These are phyloP conservation scores for Suhomyces sp. DNA, from an alignment of 805 yeast species.

Conservation along the genomic window DNA sequence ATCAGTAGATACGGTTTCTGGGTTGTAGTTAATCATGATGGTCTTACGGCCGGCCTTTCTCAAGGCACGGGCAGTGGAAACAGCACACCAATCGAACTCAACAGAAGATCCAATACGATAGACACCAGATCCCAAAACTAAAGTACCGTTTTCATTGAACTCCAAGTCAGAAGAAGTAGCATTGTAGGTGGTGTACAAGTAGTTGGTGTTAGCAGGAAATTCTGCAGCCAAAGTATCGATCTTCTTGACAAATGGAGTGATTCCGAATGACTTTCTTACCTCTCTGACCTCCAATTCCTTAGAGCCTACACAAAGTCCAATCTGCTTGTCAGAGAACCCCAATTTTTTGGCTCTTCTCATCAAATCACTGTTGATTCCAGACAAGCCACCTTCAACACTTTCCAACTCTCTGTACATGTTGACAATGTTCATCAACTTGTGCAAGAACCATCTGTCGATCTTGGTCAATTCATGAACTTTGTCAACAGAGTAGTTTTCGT, in stretches of 20 bases:
- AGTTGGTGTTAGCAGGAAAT: slow-evolving; percentile 96
- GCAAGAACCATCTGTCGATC: slow-evolving; percentile 93
- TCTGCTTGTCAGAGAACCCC: slow-evolving; percentile 95
- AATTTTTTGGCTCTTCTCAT: slow-evolving; percentile 81
- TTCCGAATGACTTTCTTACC: slow-evolving; percentile 73
- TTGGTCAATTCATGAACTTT: slow-evolving; percentile 86
- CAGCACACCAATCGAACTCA: slow-evolving; percentile 99
- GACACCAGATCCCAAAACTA: slow-evolving; percentile 98
- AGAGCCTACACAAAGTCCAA: slow-evolving; percentile 70
- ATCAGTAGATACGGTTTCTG: slow-evolving; percentile 97
- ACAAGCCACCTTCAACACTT: slow-evolving; percentile 47
- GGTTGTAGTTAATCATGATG: slow-evolving; percentile 95
- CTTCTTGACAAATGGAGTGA: slow-evolving; percentile 91
- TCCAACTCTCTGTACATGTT: slow-evolving; percentile 82
- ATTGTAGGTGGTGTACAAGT: slow-evolving; percentile 92
- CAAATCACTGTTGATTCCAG: slow-evolving; percentile 62
- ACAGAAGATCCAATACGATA: slow-evolving; percentile 98
- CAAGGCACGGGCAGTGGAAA: slow-evolving; percentile 90
- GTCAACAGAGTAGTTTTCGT: slow-evolving; percentile 89
- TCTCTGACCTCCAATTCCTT: slow-evolving; percentile 80
- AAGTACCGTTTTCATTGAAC: slow-evolving; percentile 85
- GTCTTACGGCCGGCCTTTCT: slow-evolving; percentile 86
- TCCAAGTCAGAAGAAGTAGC: slow-evolving; percentile 81
- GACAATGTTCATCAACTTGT: slow-evolving; percentile 91
- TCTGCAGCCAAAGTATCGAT: slow-evolving; percentile 98